Evolutionary conservation across 2,329 filamentous ascomycete species (phyloP).

Genomic region (Colletotrichum sp.): DNA sequence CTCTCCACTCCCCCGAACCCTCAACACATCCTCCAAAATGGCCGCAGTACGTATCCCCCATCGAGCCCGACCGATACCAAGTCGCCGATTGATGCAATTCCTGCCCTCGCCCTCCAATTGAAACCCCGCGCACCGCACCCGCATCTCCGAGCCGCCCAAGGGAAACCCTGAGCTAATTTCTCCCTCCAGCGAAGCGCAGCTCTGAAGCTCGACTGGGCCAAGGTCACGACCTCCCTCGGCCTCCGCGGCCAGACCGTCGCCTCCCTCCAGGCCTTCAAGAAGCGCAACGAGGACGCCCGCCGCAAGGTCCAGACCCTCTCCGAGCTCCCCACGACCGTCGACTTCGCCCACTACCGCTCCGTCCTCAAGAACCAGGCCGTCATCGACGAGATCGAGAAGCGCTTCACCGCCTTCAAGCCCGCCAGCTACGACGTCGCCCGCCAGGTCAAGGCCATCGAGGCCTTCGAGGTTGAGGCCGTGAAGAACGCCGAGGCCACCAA

Average conservation of each 20-base stretch:
- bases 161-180: conserved; percentile 60
- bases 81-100: conserved; percentile 27
- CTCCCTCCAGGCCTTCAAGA: conserved; percentile 96
- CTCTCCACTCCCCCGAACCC: conserved; percentile 53
- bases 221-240: conserved; percentile 91
- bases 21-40: conserved; percentile 64
- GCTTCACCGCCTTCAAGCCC: conserved; percentile 91
- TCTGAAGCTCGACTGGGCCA: conserved; percentile 99
- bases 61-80: not conserved
- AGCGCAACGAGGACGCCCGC: conserved; percentile 98
- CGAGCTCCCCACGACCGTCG: conserved; percentile 84
- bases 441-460: conserved; percentile 98
- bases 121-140: not conserved
- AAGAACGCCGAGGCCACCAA: conserved; percentile 98
- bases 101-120: conserved; percentile 11
- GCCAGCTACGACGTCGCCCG: conserved; percentile 89
- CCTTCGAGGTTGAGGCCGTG: conserved; percentile 95
- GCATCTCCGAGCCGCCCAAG: not conserved
- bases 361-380: conserved; percentile 95
- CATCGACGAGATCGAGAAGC: conserved; percentile 96
- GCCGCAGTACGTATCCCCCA: conserved; percentile 64
- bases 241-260: conserved; percentile 93
- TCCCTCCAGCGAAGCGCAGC: conserved; percentile 87
- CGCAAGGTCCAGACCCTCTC: conserved; percentile 87
- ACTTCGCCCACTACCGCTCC: conserved; percentile 92